Conservation (phyloP, 202 grass and related monocot species). For the Dendrocalamus latiflorus region DNA sequence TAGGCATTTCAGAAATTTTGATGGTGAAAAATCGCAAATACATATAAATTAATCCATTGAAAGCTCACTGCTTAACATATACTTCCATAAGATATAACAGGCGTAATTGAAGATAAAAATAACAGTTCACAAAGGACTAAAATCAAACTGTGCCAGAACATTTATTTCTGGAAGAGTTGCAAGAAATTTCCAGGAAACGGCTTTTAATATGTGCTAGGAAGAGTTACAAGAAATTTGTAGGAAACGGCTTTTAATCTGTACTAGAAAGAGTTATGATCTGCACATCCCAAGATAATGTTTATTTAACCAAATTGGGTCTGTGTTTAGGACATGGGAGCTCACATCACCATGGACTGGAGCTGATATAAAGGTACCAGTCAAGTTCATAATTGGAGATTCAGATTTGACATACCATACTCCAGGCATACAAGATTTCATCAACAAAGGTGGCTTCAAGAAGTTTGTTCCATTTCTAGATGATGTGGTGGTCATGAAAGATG, state of each 20-base stretch:
- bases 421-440: slow-evolving; percentile 55
- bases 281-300: neutral
- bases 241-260: no score
- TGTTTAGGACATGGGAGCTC: slow-evolving; percentile 55
- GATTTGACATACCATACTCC: slow-evolving; percentile 54
- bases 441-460: slow-evolving; percentile 57
- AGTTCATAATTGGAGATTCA: slow-evolving; percentile 58
- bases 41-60: no score
- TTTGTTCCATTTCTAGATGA: slow-evolving; percentile 49
- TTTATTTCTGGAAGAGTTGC: neutral
- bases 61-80: no score
- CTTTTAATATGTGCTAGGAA: no score
- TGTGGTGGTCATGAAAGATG: slow-evolving; percentile 47
- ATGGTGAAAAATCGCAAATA: no score
- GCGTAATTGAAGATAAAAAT: neutral
- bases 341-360: neutral
- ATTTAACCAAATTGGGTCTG: neutral
- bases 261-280: no score
- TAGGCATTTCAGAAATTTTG: no score
- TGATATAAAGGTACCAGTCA: slow-evolving; percentile 40
- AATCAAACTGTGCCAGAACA: neutral
- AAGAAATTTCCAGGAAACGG: neutral
- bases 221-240: no score
- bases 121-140: neutral
- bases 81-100: neutral